A percentile compares a stretch with the other conserved stretches of the same genome.
Conservation (phyloP, 116 monocot genomes). For the Trichopus zeylanicus region DNA sequence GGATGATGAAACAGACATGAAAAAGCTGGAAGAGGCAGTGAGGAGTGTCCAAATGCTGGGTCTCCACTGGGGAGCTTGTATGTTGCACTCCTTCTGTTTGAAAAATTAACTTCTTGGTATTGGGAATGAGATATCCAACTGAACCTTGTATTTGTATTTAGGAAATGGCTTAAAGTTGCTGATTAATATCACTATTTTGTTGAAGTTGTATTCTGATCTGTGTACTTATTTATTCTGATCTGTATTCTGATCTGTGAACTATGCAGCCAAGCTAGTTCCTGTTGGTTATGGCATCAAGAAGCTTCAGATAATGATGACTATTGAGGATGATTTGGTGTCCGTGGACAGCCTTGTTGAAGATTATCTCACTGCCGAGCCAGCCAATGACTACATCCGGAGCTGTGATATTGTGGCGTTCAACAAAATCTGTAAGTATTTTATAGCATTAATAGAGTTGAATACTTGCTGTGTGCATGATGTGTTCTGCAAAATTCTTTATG, state of each 20-base stretch:
- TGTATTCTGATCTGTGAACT: not conserved
- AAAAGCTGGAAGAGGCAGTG: constrained; percentile 66
- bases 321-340: constrained; percentile 65
- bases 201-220: not conserved
- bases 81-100: not conserved
- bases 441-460: too few relatives aligned
- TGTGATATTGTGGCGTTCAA: constrained; percentile 81
- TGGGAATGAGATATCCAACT: too few relatives aligned
- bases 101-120: too few relatives aligned
- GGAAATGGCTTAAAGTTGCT: not conserved
- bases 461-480: too few relatives aligned
- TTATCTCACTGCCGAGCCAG: constrained; percentile 39
- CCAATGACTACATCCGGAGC: constrained; percentile 64
- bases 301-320: constrained; percentile 80
- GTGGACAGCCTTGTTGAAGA: constrained; percentile 66
- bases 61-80: constrained; percentile 64
- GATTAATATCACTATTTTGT: not conserved
- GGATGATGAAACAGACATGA: constrained; percentile 97
- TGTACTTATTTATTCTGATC: not conserved
- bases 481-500: too few relatives aligned
- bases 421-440: constrained; percentile 45
- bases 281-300: constrained; percentile 86
- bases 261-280: constrained; percentile 55
- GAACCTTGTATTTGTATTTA: too few relatives aligned
- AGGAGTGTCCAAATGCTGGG: constrained; percentile 54